Evolutionary conservation across 768 basidiomycete genomes (phyloP).

Genomic region (Lentinus brumalis): DNA sequence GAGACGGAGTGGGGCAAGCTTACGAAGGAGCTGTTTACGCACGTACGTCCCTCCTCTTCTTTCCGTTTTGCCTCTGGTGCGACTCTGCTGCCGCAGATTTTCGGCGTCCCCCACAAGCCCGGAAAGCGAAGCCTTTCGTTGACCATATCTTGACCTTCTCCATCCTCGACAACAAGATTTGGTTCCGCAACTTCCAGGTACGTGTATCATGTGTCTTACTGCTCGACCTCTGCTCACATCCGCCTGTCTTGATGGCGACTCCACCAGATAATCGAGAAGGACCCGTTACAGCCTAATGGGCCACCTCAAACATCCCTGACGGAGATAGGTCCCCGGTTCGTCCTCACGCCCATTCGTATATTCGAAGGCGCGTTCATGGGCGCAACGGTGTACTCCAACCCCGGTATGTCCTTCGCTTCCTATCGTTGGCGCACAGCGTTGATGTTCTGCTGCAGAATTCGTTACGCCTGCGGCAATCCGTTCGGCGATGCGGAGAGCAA

Average conservation of each 20-base stretch:
- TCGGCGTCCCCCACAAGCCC: conserved; percentile 88
- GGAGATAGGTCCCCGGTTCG: conserved; percentile 97
- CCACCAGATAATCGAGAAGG: conserved; percentile 87
- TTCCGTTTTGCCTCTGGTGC: not conserved
- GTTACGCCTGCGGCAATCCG: conserved; percentile 84
- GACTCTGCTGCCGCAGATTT: conserved; percentile 60
- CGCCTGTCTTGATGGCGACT: not conserved
- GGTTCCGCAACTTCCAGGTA: conserved; percentile 99
- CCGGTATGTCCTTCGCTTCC: conserved; percentile 53
- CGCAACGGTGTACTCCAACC: conserved; percentile 93
- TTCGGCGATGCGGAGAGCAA: conserved; percentile 64
- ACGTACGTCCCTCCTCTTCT: conserved; percentile 54
- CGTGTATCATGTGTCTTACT: conserved; percentile 15
- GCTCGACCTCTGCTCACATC: not conserved
- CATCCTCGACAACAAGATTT: conserved; percentile 92
- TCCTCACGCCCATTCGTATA: conserved; percentile 94
- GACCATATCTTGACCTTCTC: conserved; percentile 98
- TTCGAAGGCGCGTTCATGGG: conserved; percentile 98
- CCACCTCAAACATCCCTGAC: conserved; percentile 86
- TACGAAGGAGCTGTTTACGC: conserved; percentile 92
- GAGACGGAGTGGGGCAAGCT: conserved; percentile 83
- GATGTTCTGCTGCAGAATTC: conserved; percentile 63
- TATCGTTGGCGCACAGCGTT: not conserved
- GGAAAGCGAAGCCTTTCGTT: conserved; percentile 94
- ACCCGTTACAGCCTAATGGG: conserved; percentile 84